Percentiles rank a stretch among this genome's conserved stretches.
Evolutionary conservation across 306 rosid species (phyloP).

Genomic region (Ochetophila trinervis): DNA sequence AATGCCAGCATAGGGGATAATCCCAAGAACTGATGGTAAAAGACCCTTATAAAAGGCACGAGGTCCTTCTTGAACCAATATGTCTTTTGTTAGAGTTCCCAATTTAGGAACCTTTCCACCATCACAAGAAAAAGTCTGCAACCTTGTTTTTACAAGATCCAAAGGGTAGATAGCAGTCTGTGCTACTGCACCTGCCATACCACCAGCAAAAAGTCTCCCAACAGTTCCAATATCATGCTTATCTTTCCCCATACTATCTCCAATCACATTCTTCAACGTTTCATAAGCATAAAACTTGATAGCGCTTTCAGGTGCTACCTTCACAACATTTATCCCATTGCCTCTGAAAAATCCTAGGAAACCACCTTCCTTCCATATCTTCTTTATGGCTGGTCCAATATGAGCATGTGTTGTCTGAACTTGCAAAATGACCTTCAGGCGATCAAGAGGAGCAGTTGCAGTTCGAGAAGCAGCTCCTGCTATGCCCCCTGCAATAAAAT

Average conservation of each 20-base stretch:
- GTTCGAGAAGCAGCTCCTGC: slow-evolving; percentile 98
- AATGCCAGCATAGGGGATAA: slow-evolving; percentile 92
- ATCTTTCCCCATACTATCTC: slow-evolving; percentile 41
- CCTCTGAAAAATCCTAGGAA: slow-evolving; percentile 85
- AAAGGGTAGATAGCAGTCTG: slow-evolving; percentile 85
- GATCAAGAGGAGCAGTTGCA: slow-evolving; percentile 92
- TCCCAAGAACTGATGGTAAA: slow-evolving; percentile 88
- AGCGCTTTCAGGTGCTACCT: slow-evolving; percentile 98
- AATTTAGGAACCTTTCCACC: slow-evolving; percentile 65
- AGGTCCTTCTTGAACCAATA: slow-evolving; percentile 86
- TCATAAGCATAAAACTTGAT: slow-evolving; percentile 80
- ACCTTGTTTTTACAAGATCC: slow-evolving; percentile 90
- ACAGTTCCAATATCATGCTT: slow-evolving; percentile 60
- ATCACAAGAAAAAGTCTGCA: slow-evolving; percentile 63
- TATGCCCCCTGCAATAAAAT: slow-evolving; percentile 89
- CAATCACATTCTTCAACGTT: slow-evolving; percentile 60
- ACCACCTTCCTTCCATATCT: slow-evolving; percentile 73
- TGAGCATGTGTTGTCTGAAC: slow-evolving; percentile 64
- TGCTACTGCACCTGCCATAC: slow-evolving; percentile 89
- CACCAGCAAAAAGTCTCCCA: slow-evolving; percentile 80
- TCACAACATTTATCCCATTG: slow-evolving; percentile 84
- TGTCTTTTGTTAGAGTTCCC: slow-evolving; percentile 64
- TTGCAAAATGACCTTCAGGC: slow-evolving; percentile 82
- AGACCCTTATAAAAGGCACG: slow-evolving; percentile 89
- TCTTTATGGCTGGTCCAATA: slow-evolving; percentile 64